These are phyloP conservation scores for Penicillium odoratum DNA, from an alignment of 495 filamentous ascomycete species.

Conservation along the genomic window DNA sequence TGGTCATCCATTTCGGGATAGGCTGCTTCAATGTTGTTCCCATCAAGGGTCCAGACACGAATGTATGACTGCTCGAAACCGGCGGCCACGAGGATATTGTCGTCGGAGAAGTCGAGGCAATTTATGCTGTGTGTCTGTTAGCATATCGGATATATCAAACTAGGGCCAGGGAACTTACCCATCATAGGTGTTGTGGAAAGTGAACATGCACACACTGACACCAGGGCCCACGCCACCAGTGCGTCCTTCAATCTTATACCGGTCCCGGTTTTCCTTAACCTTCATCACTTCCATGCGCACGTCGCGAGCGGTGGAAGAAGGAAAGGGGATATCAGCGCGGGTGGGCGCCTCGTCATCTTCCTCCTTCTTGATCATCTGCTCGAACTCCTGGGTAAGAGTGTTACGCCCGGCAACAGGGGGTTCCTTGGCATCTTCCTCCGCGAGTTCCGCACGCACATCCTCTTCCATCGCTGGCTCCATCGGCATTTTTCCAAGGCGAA, in stretches of 20 bases:
- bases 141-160: constrained; percentile 3
- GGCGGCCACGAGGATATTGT: constrained; percentile 77
- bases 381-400: constrained; percentile 73
- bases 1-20: constrained; percentile 41
- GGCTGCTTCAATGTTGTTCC: constrained; percentile 57
- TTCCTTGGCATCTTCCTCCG: constrained; percentile 71
- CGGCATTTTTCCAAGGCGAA: constrained; percentile 76
- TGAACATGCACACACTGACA: constrained; percentile 90
- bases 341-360: constrained; percentile 79
- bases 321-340: constrained; percentile 76
- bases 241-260: constrained; percentile 77
- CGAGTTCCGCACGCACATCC: constrained; percentile 80
- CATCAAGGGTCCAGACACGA: constrained; percentile 86
- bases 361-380: constrained; percentile 86
- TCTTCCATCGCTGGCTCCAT: constrained; percentile 75
- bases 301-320: constrained; percentile 81
- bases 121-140: constrained; percentile 62
- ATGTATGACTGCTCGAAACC: constrained; percentile 94
- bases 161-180: constrained; percentile 55
- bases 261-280: constrained; percentile 89
- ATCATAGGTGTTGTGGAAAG: constrained; percentile 93
- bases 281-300: constrained; percentile 92
- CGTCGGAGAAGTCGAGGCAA: constrained; percentile 90
- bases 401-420: constrained; percentile 65
- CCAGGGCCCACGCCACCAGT: constrained; percentile 78